These are phyloP conservation scores for Citrus trifoliata DNA, from an alignment of 345 rosid genomes.

Conservation along the genomic window DNA sequence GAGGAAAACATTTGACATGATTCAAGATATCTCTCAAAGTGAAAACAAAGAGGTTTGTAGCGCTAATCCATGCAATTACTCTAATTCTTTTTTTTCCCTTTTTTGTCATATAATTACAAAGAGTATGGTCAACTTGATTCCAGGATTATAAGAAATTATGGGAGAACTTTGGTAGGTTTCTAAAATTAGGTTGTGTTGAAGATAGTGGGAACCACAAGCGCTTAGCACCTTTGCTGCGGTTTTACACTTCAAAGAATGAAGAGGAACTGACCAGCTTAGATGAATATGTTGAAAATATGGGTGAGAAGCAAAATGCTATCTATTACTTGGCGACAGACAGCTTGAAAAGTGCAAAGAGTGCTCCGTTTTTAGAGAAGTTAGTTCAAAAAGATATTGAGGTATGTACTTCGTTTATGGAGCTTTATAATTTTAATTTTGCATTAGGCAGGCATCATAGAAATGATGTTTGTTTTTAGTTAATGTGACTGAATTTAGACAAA, in stretches of 20 bases:
- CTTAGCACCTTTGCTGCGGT: conserved; percentile 76
- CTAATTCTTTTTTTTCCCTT: neutral
- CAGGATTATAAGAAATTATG: conserved; percentile 98
- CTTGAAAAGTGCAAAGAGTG: conserved; percentile 86
- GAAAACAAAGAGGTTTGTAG: conserved; percentile 81
- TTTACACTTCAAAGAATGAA: conserved; percentile 80
- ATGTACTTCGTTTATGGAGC: neutral
- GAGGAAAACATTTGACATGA: conserved; percentile 94
- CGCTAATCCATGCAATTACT: neutral
- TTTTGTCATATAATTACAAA: neutral
- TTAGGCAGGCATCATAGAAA: neutral
- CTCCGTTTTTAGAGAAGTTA: conserved; percentile 96
- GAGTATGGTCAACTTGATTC: conserved; percentile 14
- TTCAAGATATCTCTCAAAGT: conserved; percentile 79
- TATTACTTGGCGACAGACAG: conserved; percentile 94
- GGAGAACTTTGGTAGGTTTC: conserved; percentile 94
- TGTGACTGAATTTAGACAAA: neutral
- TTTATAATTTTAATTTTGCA: neutral
- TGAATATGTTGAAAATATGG: conserved; percentile 91
- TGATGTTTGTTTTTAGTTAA: neutral
- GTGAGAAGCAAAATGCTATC: conserved; percentile 90
- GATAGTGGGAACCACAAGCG: conserved; percentile 98
- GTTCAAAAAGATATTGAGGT: conserved; percentile 94
- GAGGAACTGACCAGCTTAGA: conserved; percentile 80
- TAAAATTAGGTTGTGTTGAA: conserved; percentile 92